Percentiles rank a stretch among this genome's conserved stretches.
Conservation (phyloP, 2,329 filamentous ascomycete species). For the Xylaria sp. region DNA sequence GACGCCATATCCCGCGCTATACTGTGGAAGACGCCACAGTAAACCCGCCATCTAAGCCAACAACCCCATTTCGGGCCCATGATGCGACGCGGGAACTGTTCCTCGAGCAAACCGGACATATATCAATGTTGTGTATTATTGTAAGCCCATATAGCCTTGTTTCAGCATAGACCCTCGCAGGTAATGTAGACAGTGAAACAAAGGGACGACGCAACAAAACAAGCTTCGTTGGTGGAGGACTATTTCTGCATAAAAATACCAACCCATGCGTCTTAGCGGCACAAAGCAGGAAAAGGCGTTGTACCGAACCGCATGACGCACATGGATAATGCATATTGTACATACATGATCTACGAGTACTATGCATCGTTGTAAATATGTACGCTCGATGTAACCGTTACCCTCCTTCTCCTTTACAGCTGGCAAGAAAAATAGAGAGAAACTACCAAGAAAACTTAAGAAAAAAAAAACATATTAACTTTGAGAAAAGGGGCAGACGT, state of each 20-base stretch:
- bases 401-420: conserved; percentile 14
- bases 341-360: conserved; percentile 28
- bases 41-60: background rate
- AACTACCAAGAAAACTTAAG: too few species aligned
- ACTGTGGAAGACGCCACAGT: background rate
- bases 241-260: conserved; percentile 14
- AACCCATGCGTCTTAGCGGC: conserved; percentile 25
- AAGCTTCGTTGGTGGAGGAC: conserved; percentile 5
- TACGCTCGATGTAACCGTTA: conserved; percentile 24
- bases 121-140: background rate
- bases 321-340: conserved; percentile 21
- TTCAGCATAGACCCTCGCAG: background rate
- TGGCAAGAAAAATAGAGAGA: too few species aligned
- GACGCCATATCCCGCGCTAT: background rate
- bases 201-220: conserved; percentile 2
- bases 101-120: background rate
- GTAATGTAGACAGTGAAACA: background rate
- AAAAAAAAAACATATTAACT: background rate
- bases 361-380: conserved; percentile 15
- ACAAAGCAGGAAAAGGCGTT: conserved; percentile 14
- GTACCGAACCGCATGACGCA: conserved; percentile 26
- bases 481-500: conserved; percentile 11
- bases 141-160: conserved; percentile 1
- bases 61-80: conserved; percentile 3
- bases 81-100: conserved; percentile 7